phyloP scores from a whole-genome alignment of 805 yeast species.

The Myxozyma sirexii region DNA sequence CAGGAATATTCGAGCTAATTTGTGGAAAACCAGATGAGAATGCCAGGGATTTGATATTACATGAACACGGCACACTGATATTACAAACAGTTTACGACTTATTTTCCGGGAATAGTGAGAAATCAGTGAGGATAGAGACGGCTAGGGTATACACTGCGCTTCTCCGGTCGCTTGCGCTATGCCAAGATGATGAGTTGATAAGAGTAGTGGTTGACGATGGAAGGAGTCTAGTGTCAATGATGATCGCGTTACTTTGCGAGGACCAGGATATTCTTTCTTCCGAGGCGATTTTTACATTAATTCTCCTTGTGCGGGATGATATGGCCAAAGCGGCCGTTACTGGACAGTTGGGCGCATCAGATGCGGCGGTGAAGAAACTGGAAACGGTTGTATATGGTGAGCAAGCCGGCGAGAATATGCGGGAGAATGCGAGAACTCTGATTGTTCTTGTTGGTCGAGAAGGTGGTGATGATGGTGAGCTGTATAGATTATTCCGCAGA shows the following conservation, averaged over 20 bases:
- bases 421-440: slow-evolving; percentile 1
- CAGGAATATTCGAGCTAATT: not conserved
- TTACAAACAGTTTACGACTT: not conserved
- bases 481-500: not conserved
- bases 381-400: not conserved
- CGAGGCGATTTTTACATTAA: slow-evolving; percentile 9
- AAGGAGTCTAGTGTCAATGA: not conserved
- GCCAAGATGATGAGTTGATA: not conserved
- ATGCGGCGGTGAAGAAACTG: too few species aligned
- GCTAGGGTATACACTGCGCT: slow-evolving; percentile 6
- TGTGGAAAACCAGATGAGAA: not conserved
- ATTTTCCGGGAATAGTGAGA: not conserved
- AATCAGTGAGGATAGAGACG: slow-evolving; percentile 10
- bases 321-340: not conserved
- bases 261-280: not conserved
- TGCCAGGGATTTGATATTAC: not conserved
- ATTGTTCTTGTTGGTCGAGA: not conserved
- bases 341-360: not conserved
- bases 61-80: not conserved
- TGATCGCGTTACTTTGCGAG: not conserved
- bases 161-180: slow-evolving; percentile 5
- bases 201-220: too few species aligned
- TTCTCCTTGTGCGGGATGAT: not conserved
- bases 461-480: not conserved
- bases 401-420: not conserved